Evolutionary conservation across 2,329 filamentous ascomycete species (phyloP).

Genomic region (Cladosporium sphaerospermum): DNA sequence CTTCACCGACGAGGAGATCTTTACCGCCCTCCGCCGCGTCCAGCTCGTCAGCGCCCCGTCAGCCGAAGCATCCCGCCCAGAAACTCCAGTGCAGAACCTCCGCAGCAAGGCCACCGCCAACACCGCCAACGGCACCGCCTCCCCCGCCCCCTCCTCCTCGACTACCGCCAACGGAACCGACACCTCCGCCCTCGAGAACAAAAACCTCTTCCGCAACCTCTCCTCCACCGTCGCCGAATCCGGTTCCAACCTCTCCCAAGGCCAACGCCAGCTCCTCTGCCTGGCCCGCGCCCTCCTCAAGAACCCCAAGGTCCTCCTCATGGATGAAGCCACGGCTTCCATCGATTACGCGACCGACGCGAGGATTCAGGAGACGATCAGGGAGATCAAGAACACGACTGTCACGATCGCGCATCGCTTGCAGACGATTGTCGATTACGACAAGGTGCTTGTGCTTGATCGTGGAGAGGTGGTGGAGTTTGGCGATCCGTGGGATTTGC

Average conservation of each 20-base stretch:
- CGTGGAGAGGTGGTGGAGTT: slow-evolving; percentile 83
- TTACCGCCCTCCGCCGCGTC: slow-evolving; percentile 76
- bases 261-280: slow-evolving; percentile 89
- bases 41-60: slow-evolving; percentile 65
- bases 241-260: slow-evolving; percentile 89
- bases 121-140: slow-evolving; percentile 22
- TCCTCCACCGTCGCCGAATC: slow-evolving; percentile 80
- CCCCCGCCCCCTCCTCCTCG: slow-evolving; percentile 24
- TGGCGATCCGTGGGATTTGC: slow-evolving; percentile 79
- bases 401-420: slow-evolving; percentile 94
- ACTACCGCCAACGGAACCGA: slow-evolving; percentile 28
- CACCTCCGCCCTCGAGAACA: slow-evolving; percentile 61
- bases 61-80: slow-evolving; percentile 35
- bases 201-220: slow-evolving; percentile 89
- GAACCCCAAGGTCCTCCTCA: slow-evolving; percentile 85
- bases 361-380: slow-evolving; percentile 94
- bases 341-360: slow-evolving; percentile 95
- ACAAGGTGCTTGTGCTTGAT: slow-evolving; percentile 92
- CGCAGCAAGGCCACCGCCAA: slow-evolving; percentile 14
- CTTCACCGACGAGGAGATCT: slow-evolving; percentile 88
- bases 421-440: slow-evolving; percentile 96
- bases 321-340: slow-evolving; percentile 97
- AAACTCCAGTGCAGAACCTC: slow-evolving; percentile 24
- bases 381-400: slow-evolving; percentile 85
- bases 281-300: slow-evolving; percentile 90